Conservation (phyloP, 495 filamentous ascomycete genomes). For the Hypomontagnella monticulosa region DNA sequence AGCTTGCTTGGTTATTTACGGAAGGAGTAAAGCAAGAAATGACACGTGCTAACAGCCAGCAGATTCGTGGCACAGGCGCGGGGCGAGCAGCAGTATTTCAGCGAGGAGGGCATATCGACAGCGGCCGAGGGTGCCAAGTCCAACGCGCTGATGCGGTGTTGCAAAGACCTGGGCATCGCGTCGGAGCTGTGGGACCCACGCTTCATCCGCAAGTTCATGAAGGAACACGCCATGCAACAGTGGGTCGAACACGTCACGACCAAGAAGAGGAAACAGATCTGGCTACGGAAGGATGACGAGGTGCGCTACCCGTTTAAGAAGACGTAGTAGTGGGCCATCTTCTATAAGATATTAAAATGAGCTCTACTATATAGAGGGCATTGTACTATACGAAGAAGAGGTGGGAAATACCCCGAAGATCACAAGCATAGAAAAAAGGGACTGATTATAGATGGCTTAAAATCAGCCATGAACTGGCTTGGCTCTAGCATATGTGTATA, state of each 20-base stretch:
- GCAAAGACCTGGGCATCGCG: slow-evolving; percentile 95
- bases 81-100: slow-evolving; percentile 96
- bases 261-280: slow-evolving; percentile 90
- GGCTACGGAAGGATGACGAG: slow-evolving; percentile 84
- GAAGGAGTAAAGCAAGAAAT: neutral
- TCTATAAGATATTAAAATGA: neutral
- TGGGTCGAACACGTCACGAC: slow-evolving; percentile 72
- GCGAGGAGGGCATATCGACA: slow-evolving; percentile 90
- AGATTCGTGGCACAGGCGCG: slow-evolving; percentile 92
- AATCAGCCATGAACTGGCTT: neutral
- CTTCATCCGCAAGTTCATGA: slow-evolving; percentile 79
- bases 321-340: slow-evolving; percentile 48
- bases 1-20: neutral
- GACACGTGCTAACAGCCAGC: neutral
- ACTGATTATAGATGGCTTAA: neutral
- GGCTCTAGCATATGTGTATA: slow-evolving; percentile 10
- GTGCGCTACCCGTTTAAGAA: slow-evolving; percentile 84
- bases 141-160: slow-evolving; percentile 95
- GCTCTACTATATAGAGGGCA: neutral
- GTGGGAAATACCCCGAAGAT: slow-evolving; percentile 25
- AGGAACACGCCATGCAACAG: slow-evolving; percentile 70
- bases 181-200: slow-evolving; percentile 97
- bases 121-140: slow-evolving; percentile 97
- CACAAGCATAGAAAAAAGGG: neutral
- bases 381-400: slow-evolving; percentile 24